Percentiles rank a stretch among this genome's conserved stretches.
Conservation (phyloP, 441 rosid genomes). For the Sinapis alba region DNA sequence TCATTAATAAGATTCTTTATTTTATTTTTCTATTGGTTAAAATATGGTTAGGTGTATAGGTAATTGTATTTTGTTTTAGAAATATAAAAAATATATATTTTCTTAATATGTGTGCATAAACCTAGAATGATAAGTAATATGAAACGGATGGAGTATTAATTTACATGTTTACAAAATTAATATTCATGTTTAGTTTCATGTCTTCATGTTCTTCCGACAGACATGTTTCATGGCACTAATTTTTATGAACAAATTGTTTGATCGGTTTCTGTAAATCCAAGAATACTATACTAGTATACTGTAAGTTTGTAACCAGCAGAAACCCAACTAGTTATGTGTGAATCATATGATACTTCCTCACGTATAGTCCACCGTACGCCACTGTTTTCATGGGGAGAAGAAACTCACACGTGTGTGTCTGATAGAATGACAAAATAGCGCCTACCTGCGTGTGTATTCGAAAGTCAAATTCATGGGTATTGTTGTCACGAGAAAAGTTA, state of each 20-base stretch:
- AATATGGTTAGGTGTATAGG: too few relatives aligned
- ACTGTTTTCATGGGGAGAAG: constrained; percentile 5
- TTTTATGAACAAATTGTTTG: not conserved
- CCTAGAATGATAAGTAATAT: too few relatives aligned
- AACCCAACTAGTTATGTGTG: constrained; percentile 2
- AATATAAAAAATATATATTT: too few relatives aligned
- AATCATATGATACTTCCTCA: constrained; percentile 22
- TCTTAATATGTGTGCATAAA: too few relatives aligned
- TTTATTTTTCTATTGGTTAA: too few relatives aligned
- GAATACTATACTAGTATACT: not conserved
- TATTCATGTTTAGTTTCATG: not conserved
- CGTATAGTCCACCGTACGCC: constrained; percentile 11
- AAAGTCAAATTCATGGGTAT: constrained; percentile 28
- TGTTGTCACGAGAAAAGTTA: constrained; percentile 9
- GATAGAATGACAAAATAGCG: not conserved
- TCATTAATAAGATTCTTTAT: too few relatives aligned
- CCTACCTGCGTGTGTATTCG: not conserved
- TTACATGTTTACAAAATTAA: not conserved
- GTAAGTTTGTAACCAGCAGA: not conserved
- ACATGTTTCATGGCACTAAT: not conserved
- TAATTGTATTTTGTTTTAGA: too few relatives aligned
- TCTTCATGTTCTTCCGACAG: not conserved
- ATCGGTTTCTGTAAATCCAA: not conserved
- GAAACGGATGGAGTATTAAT: too few relatives aligned
- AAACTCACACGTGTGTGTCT: constrained; percentile 6